Conservation (phyloP, 2,329 filamentous ascomycete genomes). For the Phaeosphaeria sp. region DNA sequence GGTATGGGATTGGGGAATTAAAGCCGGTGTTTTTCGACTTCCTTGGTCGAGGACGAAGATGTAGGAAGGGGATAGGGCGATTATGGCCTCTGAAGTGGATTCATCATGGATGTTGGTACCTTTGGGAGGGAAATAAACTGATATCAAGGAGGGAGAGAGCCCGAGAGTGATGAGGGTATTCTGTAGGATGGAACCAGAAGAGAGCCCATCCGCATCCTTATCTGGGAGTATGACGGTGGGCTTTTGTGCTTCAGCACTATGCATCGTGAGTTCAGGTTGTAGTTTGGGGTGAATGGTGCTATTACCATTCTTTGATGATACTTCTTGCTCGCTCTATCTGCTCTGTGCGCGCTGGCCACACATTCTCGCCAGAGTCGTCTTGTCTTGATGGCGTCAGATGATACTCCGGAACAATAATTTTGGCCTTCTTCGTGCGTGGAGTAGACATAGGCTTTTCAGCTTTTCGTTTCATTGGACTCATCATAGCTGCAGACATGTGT, state of each 20-base stretch:
- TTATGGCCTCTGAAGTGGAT: slow-evolving; percentile 60
- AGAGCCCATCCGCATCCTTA: slow-evolving; percentile 72
- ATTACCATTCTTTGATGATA: slow-evolving; percentile 66
- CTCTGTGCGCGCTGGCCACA: slow-evolving; percentile 67
- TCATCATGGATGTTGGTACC: slow-evolving; percentile 65
- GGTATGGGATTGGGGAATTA: slow-evolving; percentile 59
- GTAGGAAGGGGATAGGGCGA: slow-evolving; percentile 58
- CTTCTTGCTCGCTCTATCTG: slow-evolving; percentile 63
- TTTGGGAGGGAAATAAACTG: slow-evolving; percentile 66
- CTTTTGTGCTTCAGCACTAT: slow-evolving; percentile 59
- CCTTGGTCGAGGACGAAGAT: slow-evolving; percentile 72
- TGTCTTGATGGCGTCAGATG: slow-evolving; percentile 35
- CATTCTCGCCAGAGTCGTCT: slow-evolving; percentile 51
- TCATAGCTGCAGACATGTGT: slow-evolving; percentile 21
- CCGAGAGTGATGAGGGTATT: slow-evolving; percentile 66
- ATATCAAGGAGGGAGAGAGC: slow-evolving; percentile 59
- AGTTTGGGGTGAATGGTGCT: neutral
- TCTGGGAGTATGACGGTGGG: slow-evolving; percentile 69
- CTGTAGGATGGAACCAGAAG: slow-evolving; percentile 67
- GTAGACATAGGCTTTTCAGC: slow-evolving; percentile 21
- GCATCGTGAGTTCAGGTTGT: slow-evolving; percentile 4
- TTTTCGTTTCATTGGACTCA: slow-evolving; percentile 40
- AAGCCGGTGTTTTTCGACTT: slow-evolving; percentile 60
- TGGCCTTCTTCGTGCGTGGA: slow-evolving; percentile 32
- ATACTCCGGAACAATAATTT: slow-evolving; percentile 38